Evolutionary conservation across 2,329 filamentous ascomycete species (phyloP), one percentile per base, ranked within the genome.

Genomic region (Curvularia sp.): DNA sequence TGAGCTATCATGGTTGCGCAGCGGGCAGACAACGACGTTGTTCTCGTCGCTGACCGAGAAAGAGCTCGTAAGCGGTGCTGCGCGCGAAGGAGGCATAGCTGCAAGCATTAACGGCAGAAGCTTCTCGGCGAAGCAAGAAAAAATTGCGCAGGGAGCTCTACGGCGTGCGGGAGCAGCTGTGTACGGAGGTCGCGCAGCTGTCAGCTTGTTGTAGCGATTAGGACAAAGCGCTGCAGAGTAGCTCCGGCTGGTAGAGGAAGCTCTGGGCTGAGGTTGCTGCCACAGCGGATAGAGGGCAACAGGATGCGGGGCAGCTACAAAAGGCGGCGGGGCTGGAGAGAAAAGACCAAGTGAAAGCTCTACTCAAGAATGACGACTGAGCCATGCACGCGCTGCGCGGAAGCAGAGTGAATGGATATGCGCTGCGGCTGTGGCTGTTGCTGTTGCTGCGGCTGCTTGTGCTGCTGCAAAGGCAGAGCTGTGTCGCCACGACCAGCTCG

Each of bases 11-110:
- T 97, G 93, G 77, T 97, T 97, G 75, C 88, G 89, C 79, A 99
- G 83, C 68, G 95, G 95, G 81, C 95, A 99, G 74, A 97, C 91
- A 76, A 99, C 95, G 81, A 98, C 94, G 79, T 96, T 96, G 79
- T 91, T 94, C 78, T 90, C 86, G 83, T 97, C 92, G 72, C 91
- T 91, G 73, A 96, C 91, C 68, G 92, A 93, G 79, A 97, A 97
- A 66, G 92, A 95, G 75, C 91, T 92, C 64, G 91, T 95, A 75
- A 96, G 84, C 68, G 91, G 89, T 72, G 90, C 87, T 73, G 90
- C 87, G 85, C 92, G 88, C 55, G 60, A 63, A 75, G 92, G 92
- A 81, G 93, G 93, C 93, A 97, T 97, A 81, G 81, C 83, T 77
- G 52, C 34, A 36, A 82, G 79, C 80, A 80, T 79, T 70, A 77